phyloP scores from a whole-genome alignment of 805 yeast species.

The Hanseniaspora thailandica region DNA sequence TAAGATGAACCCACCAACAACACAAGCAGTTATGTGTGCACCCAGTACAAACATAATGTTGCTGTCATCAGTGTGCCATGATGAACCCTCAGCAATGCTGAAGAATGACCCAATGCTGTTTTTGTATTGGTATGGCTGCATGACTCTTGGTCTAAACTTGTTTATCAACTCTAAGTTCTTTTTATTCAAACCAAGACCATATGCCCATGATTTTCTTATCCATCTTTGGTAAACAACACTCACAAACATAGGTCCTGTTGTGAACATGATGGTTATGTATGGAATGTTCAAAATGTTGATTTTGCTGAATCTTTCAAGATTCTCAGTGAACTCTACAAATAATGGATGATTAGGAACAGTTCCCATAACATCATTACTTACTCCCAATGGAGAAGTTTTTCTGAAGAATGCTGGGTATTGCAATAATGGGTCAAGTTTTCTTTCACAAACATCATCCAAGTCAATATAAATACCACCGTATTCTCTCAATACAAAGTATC shows the following conservation, averaged over 20 bases:
- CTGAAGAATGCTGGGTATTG: slow-evolving; percentile 77
- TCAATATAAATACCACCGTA: slow-evolving; percentile 88
- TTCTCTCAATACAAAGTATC: slow-evolving; percentile 72
- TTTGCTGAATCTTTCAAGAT: slow-evolving; percentile 48
- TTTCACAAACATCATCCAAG: slow-evolving; percentile 76
- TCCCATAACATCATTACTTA: slow-evolving; percentile 89
- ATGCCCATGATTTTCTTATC: slow-evolving; percentile 44
- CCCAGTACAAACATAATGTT: slow-evolving; percentile 61
- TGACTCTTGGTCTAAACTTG: slow-evolving; percentile 52
- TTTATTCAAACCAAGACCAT: slow-evolving; percentile 3
- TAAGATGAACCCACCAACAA: slow-evolving; percentile 54
- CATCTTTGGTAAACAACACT: slow-evolving; percentile 81
- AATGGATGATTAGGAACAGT: slow-evolving; percentile 79
- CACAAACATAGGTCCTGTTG: slow-evolving; percentile 83
- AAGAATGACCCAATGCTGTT: slow-evolving; percentile 52
- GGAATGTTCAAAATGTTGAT: slow-evolving; percentile 62
- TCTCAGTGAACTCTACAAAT: slow-evolving; percentile 57
- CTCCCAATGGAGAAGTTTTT: slow-evolving; percentile 80
- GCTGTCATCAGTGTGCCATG: slow-evolving; percentile 90
- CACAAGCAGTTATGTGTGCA: slow-evolving; percentile 60
- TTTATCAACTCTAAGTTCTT: slow-evolving; percentile 42
- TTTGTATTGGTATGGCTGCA: slow-evolving; percentile 66
- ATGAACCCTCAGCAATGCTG: slow-evolving; percentile 66
- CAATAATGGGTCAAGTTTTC: slow-evolving; percentile 67
- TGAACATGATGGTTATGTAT: slow-evolving; percentile 81